These are phyloP conservation scores for Globisporangium nodosum DNA, from an alignment of 352 stramenopile species.

Conservation along the genomic window DNA sequence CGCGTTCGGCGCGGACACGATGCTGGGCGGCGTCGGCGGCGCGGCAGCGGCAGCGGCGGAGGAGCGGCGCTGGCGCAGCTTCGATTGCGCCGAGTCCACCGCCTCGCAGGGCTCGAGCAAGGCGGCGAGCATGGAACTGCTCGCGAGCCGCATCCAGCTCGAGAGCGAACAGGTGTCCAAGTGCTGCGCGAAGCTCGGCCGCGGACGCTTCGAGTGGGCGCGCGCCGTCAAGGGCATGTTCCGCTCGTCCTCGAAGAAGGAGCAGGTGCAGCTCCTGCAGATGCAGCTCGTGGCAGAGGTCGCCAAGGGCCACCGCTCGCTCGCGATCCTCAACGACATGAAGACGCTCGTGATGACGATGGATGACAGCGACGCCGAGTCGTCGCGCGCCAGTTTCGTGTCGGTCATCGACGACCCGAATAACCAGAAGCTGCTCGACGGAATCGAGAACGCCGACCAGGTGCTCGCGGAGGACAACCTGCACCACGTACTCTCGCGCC, in stretches of 20 bases:
- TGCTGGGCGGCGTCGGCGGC: constrained; percentile 19
- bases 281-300: constrained; percentile 72
- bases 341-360: constrained; percentile 30
- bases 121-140: constrained; percentile 22
- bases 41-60: constrained; percentile 1
- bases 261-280: constrained; percentile 55
- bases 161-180: constrained; percentile 38
- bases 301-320: constrained; percentile 49
- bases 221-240: constrained; percentile 42
- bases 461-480: constrained; percentile 57
- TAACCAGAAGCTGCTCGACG: constrained; percentile 46
- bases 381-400: constrained; percentile 25
- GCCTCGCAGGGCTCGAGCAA: constrained; percentile 21
- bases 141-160: constrained; percentile 48
- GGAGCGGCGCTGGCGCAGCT: constrained; percentile 62
- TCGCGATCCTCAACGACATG: constrained; percentile 40
- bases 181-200: constrained; percentile 31
- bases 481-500: constrained; percentile 50
- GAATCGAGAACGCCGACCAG: constrained; percentile 36
- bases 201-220: constrained; percentile 31
- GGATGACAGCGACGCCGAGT: constrained; percentile 14
- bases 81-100: constrained; percentile 30
- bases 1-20: constrained; percentile 21
- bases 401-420: constrained; percentile 13
- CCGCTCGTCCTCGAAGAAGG: constrained; percentile 30